Base-by-base conservation (phyloP, 768 basidiomycete species). In the Lactarius sanguifluus region DNA sequence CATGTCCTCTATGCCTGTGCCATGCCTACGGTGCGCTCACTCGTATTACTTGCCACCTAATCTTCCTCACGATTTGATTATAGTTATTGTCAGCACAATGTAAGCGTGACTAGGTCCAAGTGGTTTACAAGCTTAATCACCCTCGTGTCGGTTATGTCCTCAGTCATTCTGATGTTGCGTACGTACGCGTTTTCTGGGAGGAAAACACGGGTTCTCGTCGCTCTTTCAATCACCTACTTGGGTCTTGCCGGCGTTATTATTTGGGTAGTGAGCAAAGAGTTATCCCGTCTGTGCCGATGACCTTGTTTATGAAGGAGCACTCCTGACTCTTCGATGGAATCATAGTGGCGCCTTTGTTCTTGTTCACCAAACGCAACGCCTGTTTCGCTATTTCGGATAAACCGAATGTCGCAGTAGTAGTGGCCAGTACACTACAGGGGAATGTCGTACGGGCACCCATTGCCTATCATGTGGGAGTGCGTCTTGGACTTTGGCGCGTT, bases 151-250 rank as follows among this genome's bases (percentile, higher is more conserved):
- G 36, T 38, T 13, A 1, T 32, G 32, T 32, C 32, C 5, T 50
- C 23, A 69, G 69, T 68, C n/a, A 66, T 69, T 32, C 59, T 69
- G 5, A 68, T 69, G 66, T 34, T 69, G 50, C 69, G 69, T 32
- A 56, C 69, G 18, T 69, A 69, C 25, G 66, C 69, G 2, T 69
- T 69, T 52, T 32, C 69, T 18, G 69, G 66, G 15, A 62, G 62
- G 50, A 43, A 6, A 32, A 59, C n/a, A 16, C 8, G 3, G 1
- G 9, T 68, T 60, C 66, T 69, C 13, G 45, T 36, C 55, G 7
- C 23, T 38, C 69, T 69, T 9, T 61, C 25, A 1, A 16, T 20
- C 23, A 20, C 15, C 20, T 67, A 68, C 40, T 28, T 43, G 7
- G n/a, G 23, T 60, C 36, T 69, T 28, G 40, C 54, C 34, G 34